Conservation (phyloP, 2,329 filamentous ascomycete genomes). For the Chaetomium olivaceum region DNA sequence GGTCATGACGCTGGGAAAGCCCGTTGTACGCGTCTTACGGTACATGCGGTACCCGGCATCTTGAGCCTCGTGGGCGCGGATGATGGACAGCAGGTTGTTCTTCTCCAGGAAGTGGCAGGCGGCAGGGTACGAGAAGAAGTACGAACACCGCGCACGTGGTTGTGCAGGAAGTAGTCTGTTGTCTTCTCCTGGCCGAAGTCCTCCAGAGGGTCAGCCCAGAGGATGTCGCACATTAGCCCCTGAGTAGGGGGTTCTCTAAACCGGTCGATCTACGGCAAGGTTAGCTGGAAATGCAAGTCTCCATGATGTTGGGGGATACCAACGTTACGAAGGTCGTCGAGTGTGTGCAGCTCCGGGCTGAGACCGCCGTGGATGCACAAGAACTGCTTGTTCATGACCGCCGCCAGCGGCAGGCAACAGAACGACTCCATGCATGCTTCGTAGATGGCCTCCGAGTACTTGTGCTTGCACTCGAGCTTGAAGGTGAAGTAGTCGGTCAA, state of each 20-base stretch:
- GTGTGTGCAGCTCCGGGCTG: conserved; percentile 91
- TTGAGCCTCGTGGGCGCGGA: conserved; percentile 96
- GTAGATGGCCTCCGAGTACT: conserved; percentile 94
- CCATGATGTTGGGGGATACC: conserved; percentile 39
- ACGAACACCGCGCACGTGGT: conserved; percentile 96
- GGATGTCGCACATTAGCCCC: conserved; percentile 97
- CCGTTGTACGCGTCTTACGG: conserved; percentile 94
- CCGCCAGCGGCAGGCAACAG: conserved; percentile 87
- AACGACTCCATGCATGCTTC: conserved; percentile 99
- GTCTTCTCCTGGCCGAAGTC: conserved; percentile 99
- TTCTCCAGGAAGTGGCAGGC: conserved; percentile 98
- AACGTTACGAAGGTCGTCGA: conserved; percentile 90
- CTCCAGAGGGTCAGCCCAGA: conserved; percentile 97
- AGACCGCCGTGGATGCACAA: conserved; percentile 96
- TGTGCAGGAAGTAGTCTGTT: conserved; percentile 95
- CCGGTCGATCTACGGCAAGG: conserved; percentile 74
- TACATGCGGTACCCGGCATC: conserved; percentile 99
- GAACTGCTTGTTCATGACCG: conserved; percentile 99
- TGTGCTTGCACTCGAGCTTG: conserved; percentile 99
- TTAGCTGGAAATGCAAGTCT: neutral
- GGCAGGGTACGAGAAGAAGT: conserved; percentile 98
- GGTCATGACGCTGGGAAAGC: conserved; percentile 99
- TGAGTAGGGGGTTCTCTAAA: conserved; percentile 97
- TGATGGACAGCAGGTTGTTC: conserved; percentile 96
- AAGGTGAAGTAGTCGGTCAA: conserved; percentile 99